These are phyloP conservation scores for Przewalskia tangutica DNA, from an alignment of 257 asterid genomes.

Conservation along the genomic window DNA sequence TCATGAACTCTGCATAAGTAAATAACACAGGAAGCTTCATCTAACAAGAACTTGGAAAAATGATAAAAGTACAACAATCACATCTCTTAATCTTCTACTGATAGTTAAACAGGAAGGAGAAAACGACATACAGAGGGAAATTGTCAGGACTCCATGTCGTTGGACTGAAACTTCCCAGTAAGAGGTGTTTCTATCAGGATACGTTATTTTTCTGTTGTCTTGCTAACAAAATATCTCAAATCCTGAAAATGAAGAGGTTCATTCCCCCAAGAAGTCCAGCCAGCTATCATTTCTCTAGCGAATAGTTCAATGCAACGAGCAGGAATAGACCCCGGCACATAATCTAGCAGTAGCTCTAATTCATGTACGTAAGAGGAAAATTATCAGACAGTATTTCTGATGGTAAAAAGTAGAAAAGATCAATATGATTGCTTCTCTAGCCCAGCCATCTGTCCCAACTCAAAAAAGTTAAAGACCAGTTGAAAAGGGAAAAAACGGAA, in stretches of 20 bases:
- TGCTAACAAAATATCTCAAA: conserved; percentile 39
- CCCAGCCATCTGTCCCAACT: not conserved
- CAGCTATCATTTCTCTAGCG: conserved; percentile 65
- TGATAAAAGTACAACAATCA: not conserved
- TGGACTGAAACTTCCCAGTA: not conserved
- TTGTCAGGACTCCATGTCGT: not conserved
- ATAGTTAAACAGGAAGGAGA: not conserved
- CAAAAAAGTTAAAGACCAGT: not conserved
- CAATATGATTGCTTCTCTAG: not conserved
- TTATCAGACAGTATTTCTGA: not conserved
- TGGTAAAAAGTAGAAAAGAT: not conserved
- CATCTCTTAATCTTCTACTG: not conserved
- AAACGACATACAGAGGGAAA: not conserved
- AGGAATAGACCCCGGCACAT: conserved; percentile 43
- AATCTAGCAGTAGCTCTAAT: conserved; percentile 59
- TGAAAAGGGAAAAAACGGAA: not conserved
- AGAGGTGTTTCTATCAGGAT: not conserved
- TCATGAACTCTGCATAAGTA: not conserved
- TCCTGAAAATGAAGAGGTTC: conserved; percentile 85
- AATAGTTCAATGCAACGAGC: conserved; percentile 72
- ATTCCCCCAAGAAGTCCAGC: conserved; percentile 88
- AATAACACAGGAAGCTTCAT: not conserved
- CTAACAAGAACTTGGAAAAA: not conserved
- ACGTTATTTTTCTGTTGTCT: conserved; percentile 12
- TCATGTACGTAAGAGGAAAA: not conserved